Conservation (phyloP, 2,329 filamentous ascomycete species). For the Aspergillus persii region DNA sequence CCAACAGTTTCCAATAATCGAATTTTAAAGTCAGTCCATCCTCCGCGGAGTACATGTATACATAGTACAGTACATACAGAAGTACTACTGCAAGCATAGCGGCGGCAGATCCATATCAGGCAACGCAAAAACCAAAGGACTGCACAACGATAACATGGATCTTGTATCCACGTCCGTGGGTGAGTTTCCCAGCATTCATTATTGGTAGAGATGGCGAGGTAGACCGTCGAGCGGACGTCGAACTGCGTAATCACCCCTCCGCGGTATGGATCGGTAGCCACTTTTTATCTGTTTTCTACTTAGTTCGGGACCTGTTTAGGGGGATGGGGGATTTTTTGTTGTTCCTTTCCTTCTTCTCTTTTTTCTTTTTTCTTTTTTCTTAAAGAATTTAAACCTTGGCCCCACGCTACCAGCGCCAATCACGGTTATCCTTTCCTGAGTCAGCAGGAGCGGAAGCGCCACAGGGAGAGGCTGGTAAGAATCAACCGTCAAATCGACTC, state of each 20-base stretch:
- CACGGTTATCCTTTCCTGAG: constrained; percentile 10
- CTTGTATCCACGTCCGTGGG: background rate
- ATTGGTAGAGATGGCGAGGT: background rate
- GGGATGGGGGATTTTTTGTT: background rate
- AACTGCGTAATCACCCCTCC: constrained; percentile 2
- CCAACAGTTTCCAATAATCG: background rate
- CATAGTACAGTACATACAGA: no score
- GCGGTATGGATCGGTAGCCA: background rate
- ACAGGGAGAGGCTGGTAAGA: constrained; percentile 5
- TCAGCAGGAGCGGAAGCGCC: constrained; percentile 1
- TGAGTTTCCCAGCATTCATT: background rate
- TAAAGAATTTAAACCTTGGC: background rate
- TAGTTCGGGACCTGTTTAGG: background rate
- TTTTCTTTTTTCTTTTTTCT: background rate
- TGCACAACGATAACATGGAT: background rate
- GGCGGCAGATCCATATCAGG: background rate
- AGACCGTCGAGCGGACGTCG: background rate
- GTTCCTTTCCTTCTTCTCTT: background rate
- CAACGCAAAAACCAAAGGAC: background rate
- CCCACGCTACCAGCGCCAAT: constrained; percentile 4
- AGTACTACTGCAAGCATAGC: background rate
- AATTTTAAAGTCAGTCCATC: background rate
- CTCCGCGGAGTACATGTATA: background rate
- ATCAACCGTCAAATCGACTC: background rate
- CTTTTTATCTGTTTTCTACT: background rate